Conservation (phyloP, 768 basidiomycete genomes). For the Trametes punicea region DNA sequence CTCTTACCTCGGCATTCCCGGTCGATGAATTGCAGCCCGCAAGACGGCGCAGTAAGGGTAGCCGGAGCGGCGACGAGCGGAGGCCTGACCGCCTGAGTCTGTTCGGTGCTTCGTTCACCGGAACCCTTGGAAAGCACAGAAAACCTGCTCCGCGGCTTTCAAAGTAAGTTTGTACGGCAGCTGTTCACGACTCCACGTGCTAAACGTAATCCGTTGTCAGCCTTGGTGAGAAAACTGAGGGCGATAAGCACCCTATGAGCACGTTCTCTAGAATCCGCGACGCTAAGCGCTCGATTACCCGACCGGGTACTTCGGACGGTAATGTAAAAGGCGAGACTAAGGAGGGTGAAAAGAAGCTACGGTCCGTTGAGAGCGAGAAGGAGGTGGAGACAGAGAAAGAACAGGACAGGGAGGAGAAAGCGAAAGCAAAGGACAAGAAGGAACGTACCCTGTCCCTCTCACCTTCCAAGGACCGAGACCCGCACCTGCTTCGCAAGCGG, state of each 20-base stretch:
- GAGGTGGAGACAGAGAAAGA: slow-evolving; percentile 15
- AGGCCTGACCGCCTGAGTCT: slow-evolving; percentile 71
- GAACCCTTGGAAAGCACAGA: slow-evolving; percentile 62
- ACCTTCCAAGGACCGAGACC: slow-evolving; percentile 32
- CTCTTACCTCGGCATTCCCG: slow-evolving; percentile 7
- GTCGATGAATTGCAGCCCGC: slow-evolving; percentile 17
- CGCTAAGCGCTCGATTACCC: slow-evolving; percentile 39
- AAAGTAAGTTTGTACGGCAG: slow-evolving; percentile 41
- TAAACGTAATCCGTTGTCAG: slow-evolving; percentile 25
- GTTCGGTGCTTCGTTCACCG: slow-evolving; percentile 66
- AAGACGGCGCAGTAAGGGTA: slow-evolving; percentile 41
- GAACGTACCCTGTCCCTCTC: slow-evolving; percentile 22
- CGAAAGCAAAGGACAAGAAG: slow-evolving; percentile 24
- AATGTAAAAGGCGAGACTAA: slow-evolving; percentile 21
- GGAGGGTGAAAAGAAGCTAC: slow-evolving; percentile 21
- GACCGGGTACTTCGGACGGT: slow-evolving; percentile 42
- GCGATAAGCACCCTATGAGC: slow-evolving; percentile 37
- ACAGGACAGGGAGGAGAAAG: slow-evolving; percentile 21
- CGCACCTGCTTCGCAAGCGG: slow-evolving; percentile 53
- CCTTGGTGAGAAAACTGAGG: slow-evolving; percentile 34
- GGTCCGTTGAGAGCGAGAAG: slow-evolving; percentile 15
- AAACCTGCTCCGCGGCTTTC: slow-evolving; percentile 82
- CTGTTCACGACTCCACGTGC: slow-evolving; percentile 8
- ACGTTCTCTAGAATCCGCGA: slow-evolving; percentile 30
- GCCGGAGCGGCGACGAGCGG: slow-evolving; percentile 50